Evolutionary conservation across 306 rosid species (phyloP).

Genomic region (Medicago lupulina): DNA sequence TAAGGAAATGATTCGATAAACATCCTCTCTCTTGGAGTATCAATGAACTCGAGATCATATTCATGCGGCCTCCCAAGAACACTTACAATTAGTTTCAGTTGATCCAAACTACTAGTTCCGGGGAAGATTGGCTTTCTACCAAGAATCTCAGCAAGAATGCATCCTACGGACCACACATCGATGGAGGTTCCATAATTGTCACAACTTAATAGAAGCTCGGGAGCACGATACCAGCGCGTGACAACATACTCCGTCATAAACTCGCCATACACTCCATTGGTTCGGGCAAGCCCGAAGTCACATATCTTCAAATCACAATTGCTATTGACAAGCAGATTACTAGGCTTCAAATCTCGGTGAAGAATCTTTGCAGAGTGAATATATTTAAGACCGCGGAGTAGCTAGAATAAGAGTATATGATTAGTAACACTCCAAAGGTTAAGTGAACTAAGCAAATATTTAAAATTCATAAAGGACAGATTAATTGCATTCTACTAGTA

Average conservation of each 20-base stretch:
- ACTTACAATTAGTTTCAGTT: constrained; percentile 70
- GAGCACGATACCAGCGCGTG: constrained; percentile 96
- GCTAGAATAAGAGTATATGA: constrained; percentile 47
- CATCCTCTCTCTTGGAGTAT: constrained; percentile 64
- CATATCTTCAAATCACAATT: constrained; percentile 86
- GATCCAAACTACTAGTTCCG: constrained; percentile 80
- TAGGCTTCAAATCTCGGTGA: constrained; percentile 92
- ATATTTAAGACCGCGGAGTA: constrained; percentile 85
- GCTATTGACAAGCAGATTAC: constrained; percentile 80
- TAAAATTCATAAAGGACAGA: no score
- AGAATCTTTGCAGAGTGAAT: constrained; percentile 87
- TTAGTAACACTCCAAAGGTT: constrained; percentile 37
- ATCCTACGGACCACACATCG: constrained; percentile 94
- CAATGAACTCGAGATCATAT: constrained; percentile 66
- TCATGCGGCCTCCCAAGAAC: constrained; percentile 80
- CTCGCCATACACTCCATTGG: constrained; percentile 64
- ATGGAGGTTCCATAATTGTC: constrained; percentile 89
- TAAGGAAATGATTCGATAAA: constrained; percentile 65
- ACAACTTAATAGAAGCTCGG: constrained; percentile 79
- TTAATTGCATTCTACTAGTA: no score
- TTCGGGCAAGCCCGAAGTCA: constrained; percentile 87
- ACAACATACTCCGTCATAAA: constrained; percentile 95
- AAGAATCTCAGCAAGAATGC: constrained; percentile 92
- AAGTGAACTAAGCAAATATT: not conserved
- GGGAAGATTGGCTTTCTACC: constrained; percentile 87